Evolutionary conservation across 176 grass and related monocot species (phyloP), one percentile per base, ranked within the genome.

Genomic region (Puccinellia tenuiflora): DNA sequence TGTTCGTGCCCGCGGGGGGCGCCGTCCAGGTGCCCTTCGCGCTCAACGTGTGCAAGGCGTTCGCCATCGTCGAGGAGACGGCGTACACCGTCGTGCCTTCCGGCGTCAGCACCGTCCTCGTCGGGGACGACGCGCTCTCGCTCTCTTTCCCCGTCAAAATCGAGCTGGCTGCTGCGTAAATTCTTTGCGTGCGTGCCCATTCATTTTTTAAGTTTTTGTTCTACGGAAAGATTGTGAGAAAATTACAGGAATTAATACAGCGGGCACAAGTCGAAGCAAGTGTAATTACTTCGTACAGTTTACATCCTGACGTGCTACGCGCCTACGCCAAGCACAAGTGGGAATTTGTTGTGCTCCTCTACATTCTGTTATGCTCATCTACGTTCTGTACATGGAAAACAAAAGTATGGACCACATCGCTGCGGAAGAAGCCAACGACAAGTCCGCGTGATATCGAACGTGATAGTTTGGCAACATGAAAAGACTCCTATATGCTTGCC

Each of bases 81-180:
- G 86, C 86, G 3, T 88, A 88, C 40, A 82, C 81, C 31, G 80
- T 81, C n/a, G 50, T 88, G 79, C 86, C 86, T 51, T 88, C 80
- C 5, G 86, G 80, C 17, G 68, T 69, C 21, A 81, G 72, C 86
- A 79, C 6, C 29, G 73, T 88, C 15, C 16, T 88, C 28, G 63
- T 88, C 22, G 86, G 86, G n/a, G 66, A 64, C 52, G 86, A 76
- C 0, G 54, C 30, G 4, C n/a, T 76, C 5, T 81, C 85, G 0
- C 9, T 81, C 25, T 66, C 78, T 4, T 87, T 87, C 45, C 78
- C 78, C 1, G 85, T 87, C 1, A 51, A 81, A 25, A 66, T 87
- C 45, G 57, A 72, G 43, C 25, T 82, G 47, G 48, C 40, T 14
- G 9, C 46, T 33, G 25, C 56, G n/a, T 21, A 75, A 8, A 43